Evolutionary conservation across 1,139 yeast species (phyloP).

Genomic region (Suhomyces bokatorum): DNA sequence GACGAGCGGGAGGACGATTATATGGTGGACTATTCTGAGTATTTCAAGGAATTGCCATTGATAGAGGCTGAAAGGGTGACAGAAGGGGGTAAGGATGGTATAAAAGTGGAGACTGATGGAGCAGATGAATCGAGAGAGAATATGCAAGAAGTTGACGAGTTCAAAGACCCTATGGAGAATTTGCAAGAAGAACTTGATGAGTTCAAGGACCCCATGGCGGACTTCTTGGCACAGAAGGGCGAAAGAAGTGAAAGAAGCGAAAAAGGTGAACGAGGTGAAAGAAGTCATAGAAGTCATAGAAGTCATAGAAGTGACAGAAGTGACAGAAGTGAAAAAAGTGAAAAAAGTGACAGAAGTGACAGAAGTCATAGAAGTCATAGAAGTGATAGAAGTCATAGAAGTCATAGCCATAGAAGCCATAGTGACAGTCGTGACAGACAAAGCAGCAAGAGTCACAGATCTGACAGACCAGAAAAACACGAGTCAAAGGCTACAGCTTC

Average conservation of each 20-base stretch:
- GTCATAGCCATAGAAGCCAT: background rate
- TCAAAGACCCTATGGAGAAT: slow-evolving; percentile 19
- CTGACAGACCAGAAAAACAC: background rate
- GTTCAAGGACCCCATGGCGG: slow-evolving; percentile 24
- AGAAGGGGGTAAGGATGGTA: too few relatives aligned
- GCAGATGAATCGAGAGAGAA: slow-evolving; percentile 13
- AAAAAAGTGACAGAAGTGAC: slow-evolving; percentile 2
- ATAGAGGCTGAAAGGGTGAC: background rate
- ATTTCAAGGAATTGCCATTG: slow-evolving; percentile 8
- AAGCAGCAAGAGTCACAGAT: background rate
- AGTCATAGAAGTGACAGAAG: slow-evolving; percentile 6
- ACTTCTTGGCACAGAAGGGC: slow-evolving; percentile 10
- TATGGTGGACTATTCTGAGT: slow-evolving; percentile 33
- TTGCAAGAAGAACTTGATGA: slow-evolving; percentile 4
- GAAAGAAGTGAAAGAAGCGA: slow-evolving; percentile 8
- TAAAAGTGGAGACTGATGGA: background rate
- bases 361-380: background rate
- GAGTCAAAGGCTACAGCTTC: background rate
- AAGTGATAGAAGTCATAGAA: background rate
- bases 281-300: slow-evolving; percentile 5
- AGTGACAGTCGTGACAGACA: background rate
- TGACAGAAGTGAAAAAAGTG: background rate
- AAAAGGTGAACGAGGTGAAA: slow-evolving; percentile 4
- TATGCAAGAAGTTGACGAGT: slow-evolving; percentile 8
- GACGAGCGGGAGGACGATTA: slow-evolving; percentile 51